Evolutionary conservation across 2,329 filamentous ascomycete species (phyloP).

Genomic region (Beauveria varroae): DNA sequence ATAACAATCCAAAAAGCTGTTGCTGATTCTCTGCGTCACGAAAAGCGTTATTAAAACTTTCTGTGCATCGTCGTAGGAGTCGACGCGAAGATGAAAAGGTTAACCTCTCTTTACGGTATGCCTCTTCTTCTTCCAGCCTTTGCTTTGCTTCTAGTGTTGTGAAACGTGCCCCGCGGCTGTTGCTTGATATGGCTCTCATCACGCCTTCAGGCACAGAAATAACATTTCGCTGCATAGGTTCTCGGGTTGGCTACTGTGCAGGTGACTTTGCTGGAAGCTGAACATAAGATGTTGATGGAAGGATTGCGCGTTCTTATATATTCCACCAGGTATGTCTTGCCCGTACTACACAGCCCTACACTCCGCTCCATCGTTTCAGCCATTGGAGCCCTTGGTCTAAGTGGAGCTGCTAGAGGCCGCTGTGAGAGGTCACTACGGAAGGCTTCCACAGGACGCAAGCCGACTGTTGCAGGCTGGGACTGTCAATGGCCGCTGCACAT

Average conservation of each 20-base stretch:
- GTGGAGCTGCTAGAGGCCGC: neutral
- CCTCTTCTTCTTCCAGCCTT: conserved; percentile 1
- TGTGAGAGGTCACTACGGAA: neutral
- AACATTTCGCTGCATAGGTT: neutral
- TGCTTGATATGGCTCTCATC: neutral
- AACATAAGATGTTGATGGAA: neutral
- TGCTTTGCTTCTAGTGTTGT: neutral
- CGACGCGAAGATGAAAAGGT: neutral
- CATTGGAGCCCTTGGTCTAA: neutral
- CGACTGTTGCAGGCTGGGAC: neutral
- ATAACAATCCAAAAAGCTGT: neutral
- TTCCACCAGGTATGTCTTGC: neutral
- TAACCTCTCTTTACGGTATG: neutral
- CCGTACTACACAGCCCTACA: neutral
- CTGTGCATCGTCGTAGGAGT: neutral
- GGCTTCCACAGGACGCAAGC: neutral
- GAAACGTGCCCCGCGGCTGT: neutral
- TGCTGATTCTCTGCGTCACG: neutral
- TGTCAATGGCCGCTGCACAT: neutral
- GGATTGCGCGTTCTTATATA: neutral
- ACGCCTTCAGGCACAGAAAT: neutral
- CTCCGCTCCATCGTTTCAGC: neutral
- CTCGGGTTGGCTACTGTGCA: neutral
- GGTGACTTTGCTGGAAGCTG: neutral
- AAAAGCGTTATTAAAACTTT: neutral